These are phyloP conservation scores for Malus domestica DNA, from an alignment of 306 rosid genomes.

Conservation along the genomic window DNA sequence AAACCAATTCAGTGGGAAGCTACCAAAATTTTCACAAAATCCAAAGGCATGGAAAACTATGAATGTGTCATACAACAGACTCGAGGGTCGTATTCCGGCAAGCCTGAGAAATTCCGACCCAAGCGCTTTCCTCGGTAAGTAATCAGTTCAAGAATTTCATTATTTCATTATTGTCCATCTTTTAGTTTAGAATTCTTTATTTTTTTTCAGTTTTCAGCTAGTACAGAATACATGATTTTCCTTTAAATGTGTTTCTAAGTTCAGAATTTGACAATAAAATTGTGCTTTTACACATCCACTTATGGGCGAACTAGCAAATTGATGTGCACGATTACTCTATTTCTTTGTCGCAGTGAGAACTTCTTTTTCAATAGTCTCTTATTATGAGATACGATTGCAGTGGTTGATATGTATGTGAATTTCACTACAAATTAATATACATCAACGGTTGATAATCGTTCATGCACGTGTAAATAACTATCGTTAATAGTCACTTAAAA, in stretches of 20 bases:
- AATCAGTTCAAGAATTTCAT: neutral
- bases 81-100: slow-evolving; percentile 58
- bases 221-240: neutral
- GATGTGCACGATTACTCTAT: neutral
- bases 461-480: neutral
- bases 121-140: slow-evolving; percentile 42
- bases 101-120: slow-evolving; percentile 16
- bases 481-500: neutral
- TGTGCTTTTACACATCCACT: neutral
- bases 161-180: neutral
- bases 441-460: neutral
- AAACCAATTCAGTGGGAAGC: slow-evolving; percentile 49
- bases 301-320: neutral
- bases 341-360: neutral
- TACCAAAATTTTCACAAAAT: slow-evolving; percentile 39
- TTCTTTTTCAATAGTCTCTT: neutral
- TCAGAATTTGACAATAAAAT: neutral
- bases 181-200: neutral
- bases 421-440: neutral
- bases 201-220: neutral
- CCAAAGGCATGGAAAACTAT: slow-evolving; percentile 26
- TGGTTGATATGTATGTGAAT: neutral
- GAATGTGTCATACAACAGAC: slow-evolving; percentile 42
- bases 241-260: neutral
- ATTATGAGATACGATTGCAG: neutral